Evolutionary conservation across 1,284 basidiomycete species (phyloP), one percentile per base, ranked within the genome.

Genomic region (Trametes polyzona): DNA sequence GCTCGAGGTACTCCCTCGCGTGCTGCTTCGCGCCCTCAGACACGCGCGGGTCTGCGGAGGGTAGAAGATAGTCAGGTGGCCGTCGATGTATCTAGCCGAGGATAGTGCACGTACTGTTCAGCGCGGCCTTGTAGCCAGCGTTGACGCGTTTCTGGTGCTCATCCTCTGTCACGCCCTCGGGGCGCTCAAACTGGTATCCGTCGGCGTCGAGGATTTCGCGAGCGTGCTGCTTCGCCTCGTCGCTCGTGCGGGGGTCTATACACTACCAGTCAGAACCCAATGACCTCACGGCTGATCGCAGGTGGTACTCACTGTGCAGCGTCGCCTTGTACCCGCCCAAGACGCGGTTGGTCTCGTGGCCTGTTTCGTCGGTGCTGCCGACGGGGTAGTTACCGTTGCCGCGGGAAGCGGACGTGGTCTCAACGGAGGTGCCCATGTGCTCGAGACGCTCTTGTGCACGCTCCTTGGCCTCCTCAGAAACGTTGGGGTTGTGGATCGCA

Each of bases 281-380:
- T n/a, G n/a, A n/a, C n/a, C n/a, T n/a, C n/a, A 43, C 14, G 41
- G 21, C 1, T n/a, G 27, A 12, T 11, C n/a, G 42, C 6, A 12
- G 17, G 11, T 19, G 6, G 12, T 2, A 69, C 77, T 21, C 55
- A 80, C 80, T 83, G 58, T 70, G 71, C 27, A 83, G 59, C 3
- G 81, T 79, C 3, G 82, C 80, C 69, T 84, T 83, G 74, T 83
- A 82, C 10, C 82, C 82, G 21, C 73, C 77, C 11, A 77, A 67
- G 23, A 76, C 73, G 21, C 71, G 71, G 21, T 69, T 63, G 11
- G 58, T 59, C 32, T 75, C 71, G 23, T 69, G 66, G 33, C 65
- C 70, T 27, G 48, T 8, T 16, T 47, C 43, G 48, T 52, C 54
- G 46, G 42, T 42, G 35, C 36, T 35, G 21, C 58, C 50, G 43